These are phyloP conservation scores for Amanita pallidorosea DNA, from an alignment of 768 basidiomycete genomes.

Conservation along the genomic window DNA sequence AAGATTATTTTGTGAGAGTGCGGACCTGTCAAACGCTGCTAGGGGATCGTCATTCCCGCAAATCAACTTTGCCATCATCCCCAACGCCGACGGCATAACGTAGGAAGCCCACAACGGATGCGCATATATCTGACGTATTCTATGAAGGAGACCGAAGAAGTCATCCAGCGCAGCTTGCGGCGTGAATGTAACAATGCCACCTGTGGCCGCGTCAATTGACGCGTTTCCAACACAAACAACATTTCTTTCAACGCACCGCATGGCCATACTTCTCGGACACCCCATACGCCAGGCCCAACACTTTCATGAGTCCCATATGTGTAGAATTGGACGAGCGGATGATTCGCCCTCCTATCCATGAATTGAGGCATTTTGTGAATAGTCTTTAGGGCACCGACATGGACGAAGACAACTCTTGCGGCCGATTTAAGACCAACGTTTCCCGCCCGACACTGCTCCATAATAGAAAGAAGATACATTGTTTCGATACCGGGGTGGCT, in stretches of 20 bases:
- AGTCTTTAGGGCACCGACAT: constrained; percentile 42
- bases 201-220: constrained; percentile 25
- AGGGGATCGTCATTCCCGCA: constrained; percentile 30
- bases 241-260: constrained; percentile 33
- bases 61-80: constrained; percentile 34
- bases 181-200: constrained; percentile 66
- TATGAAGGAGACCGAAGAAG: constrained; percentile 33
- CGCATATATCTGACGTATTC: constrained; percentile 38
- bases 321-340: constrained; percentile 44
- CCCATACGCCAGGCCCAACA: constrained; percentile 43
- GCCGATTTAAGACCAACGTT: constrained; percentile 23
- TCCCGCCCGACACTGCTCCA: constrained; percentile 32
- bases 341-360: constrained; percentile 31
- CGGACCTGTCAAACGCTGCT: constrained; percentile 28
- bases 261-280: constrained; percentile 57
- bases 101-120: constrained; percentile 66
- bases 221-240: neutral
- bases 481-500: constrained; percentile 30
- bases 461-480: constrained; percentile 11
- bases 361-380: constrained; percentile 41
- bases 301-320: constrained; percentile 56
- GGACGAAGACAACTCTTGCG: constrained; percentile 50
- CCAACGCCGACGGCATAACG: constrained; percentile 54
- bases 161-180: constrained; percentile 47
- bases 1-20: constrained; percentile 2